phyloP scores from a whole-genome alignment of 345 rosid genomes.

The Brassica carinata region DNA sequence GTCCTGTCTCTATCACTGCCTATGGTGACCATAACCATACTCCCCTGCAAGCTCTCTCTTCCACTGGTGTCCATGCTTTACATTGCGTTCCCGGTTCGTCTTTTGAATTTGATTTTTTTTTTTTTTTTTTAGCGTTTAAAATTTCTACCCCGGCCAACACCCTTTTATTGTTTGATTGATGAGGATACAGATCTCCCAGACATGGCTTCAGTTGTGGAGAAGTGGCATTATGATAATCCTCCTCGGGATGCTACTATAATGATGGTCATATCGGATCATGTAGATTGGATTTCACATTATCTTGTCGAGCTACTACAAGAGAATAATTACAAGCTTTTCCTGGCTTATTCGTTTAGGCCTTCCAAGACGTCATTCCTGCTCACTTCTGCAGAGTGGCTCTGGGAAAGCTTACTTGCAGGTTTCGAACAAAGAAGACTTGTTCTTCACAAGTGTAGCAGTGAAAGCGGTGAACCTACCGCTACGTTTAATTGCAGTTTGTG shows the following conservation, averaged over 20 bases:
- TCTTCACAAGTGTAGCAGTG: neutral
- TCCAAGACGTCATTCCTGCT: neutral
- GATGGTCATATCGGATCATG: neutral
- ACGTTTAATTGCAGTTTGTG: neutral
- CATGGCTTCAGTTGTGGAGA: too few relatives aligned
- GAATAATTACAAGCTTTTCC: neutral
- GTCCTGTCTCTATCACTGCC: too few relatives aligned
- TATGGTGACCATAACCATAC: too few relatives aligned
- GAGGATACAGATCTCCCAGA: too few relatives aligned
- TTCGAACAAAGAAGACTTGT: neutral
- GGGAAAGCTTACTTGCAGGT: neutral
- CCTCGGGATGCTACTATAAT: neutral
- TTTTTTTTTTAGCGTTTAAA: too few relatives aligned
- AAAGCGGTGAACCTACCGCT: neutral
- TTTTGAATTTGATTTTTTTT: too few relatives aligned
- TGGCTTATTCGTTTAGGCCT: neutral
- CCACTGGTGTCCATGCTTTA: too few relatives aligned
- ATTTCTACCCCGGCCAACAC: too few relatives aligned
- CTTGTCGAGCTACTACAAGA: neutral
- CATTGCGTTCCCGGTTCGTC: too few relatives aligned
- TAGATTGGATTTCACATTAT: neutral
- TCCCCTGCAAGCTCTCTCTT: too few relatives aligned
- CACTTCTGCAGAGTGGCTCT: constrained; percentile 4
- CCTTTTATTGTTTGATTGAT: too few relatives aligned
- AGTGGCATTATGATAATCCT: neutral